Base-by-base conservation (phyloP, 2,329 filamentous ascomycete genomes). In the Geoglossum cookeanum region DNA sequence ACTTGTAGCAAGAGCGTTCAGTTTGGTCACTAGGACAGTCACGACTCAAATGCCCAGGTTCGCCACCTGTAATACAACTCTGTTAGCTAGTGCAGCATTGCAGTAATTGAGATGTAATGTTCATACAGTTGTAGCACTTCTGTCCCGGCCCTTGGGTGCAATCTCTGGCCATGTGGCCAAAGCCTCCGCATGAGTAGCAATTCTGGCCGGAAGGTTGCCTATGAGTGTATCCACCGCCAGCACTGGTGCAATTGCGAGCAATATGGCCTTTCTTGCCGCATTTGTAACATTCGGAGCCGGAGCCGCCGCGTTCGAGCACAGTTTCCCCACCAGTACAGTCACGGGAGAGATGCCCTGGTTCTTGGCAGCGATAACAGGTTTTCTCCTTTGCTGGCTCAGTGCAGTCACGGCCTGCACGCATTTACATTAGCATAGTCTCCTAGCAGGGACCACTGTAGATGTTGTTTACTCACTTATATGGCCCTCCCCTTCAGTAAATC, bases 121-220 rank as follows among this genome's bases (percentile, higher is more conserved):
- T 68, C 78, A 68, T 69, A 82, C 92, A 97, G 82, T 96, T 96
- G 83, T 97, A 98, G 84, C 92, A 98, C 79, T 97, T 97, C 78
- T 94, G 91, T 67, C 92, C 49, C 5, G 30, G 49, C 13, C 49
- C 92, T 72, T 97, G 94, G 66, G 91, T 94, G 75, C 92, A 98
- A 75, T 97, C 92, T 78, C 90, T 85, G 69, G 87, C 90, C 85
- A 95, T 91, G 78, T 98, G 92, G 68, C 91, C 91, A 69, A 88
- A 90, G 63, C 92, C 92, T 65, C 92, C 92, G 75, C 92, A 97
- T 49, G 89, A 94, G 79, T 96, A 98, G 84, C 92, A 97, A 65
- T 89, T 96, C 78, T 91, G 88, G 67, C 81, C 77, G 60, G 73
- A 70, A 58, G 69, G 67, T 47, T 65, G 64, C 53, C 66, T 63